Conservation (phyloP, 2,329 filamentous ascomycete genomes). For the Phoma sp. region DNA sequence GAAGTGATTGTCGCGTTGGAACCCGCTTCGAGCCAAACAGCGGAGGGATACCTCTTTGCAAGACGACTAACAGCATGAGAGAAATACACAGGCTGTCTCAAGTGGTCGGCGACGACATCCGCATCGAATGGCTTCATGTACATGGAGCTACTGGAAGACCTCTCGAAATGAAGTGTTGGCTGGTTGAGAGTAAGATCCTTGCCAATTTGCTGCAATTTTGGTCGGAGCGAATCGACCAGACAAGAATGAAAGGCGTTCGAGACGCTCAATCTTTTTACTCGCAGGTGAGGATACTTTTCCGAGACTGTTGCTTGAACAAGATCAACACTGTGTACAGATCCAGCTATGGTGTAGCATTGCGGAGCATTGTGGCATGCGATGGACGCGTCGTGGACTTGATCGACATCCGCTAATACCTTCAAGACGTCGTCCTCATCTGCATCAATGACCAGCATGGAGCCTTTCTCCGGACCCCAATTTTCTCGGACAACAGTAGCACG, state of each 20-base stretch:
- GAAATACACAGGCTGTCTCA: conserved; percentile 55
- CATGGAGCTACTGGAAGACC: not conserved
- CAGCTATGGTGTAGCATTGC: conserved; percentile 51
- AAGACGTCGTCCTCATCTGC: not conserved
- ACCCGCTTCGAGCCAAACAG: conserved; percentile 33
- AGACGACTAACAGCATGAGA: conserved; percentile 52
- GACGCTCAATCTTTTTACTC: conserved; percentile 25
- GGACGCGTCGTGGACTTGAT: conserved; percentile 27
- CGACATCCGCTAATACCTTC: not conserved
- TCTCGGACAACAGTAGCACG: conserved; percentile 44
- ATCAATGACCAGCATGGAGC: conserved; percentile 43
- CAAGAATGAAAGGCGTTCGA: conserved; percentile 35
- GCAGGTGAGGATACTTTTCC: not conserved
- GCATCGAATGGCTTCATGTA: not conserved
- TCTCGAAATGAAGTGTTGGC: conserved; percentile 41
- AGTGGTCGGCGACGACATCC: conserved; percentile 41
- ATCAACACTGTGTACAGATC: conserved; percentile 23
- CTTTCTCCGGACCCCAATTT: conserved; percentile 45
- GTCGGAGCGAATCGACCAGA: conserved; percentile 34
- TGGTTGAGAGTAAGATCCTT: conserved; percentile 41
- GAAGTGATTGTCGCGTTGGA: conserved; percentile 28
- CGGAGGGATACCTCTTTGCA: conserved; percentile 26
- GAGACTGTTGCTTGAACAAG: conserved; percentile 19
- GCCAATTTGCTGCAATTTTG: conserved; percentile 20
- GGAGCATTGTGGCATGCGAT: conserved; percentile 55